A percentile compares a stretch with the other conserved stretches of the same genome.
phyloP scores from a whole-genome alignment of 2,329 filamentous ascomycete species.

The Pseudogymnoascus sp. region DNA sequence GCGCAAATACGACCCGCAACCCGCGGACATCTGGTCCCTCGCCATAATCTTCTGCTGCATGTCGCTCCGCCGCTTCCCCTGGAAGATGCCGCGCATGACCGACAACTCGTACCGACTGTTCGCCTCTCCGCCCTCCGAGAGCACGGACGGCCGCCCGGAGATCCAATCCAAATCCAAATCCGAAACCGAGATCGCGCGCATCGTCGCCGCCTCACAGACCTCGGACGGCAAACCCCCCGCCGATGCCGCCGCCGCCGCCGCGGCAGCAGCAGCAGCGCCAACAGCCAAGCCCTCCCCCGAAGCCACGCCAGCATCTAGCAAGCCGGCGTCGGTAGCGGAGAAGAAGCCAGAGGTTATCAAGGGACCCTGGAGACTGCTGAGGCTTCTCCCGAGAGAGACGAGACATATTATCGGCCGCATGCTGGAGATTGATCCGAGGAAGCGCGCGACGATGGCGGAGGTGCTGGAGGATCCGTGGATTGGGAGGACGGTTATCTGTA shows the following conservation, averaged over 20 bases:
- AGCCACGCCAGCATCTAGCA: not conserved
- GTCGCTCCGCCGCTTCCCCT: slow-evolving; percentile 88
- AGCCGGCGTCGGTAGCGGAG: slow-evolving; percentile 29
- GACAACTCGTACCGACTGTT: slow-evolving; percentile 97
- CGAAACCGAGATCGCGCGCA: not conserved
- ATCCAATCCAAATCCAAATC: slow-evolving; percentile 21
- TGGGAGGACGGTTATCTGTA: slow-evolving; percentile 73
- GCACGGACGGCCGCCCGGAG: slow-evolving; percentile 32
- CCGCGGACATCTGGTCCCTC: slow-evolving; percentile 94
- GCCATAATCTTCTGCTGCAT: slow-evolving; percentile 99
- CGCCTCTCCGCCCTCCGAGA: slow-evolving; percentile 72
- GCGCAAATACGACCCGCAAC: slow-evolving; percentile 85
- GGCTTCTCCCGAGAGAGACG: slow-evolving; percentile 80
- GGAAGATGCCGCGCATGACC: slow-evolving; percentile 86
- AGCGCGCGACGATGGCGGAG: slow-evolving; percentile 76
- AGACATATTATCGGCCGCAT: slow-evolving; percentile 85
- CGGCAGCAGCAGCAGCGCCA: too few species aligned
- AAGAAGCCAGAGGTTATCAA: slow-evolving; percentile 70
- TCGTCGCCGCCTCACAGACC: not conserved
- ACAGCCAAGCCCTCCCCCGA: too few species aligned
- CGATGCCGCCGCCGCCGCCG: not conserved
- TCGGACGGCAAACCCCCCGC: not conserved
- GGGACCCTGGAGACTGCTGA: slow-evolving; percentile 82
- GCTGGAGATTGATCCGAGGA: slow-evolving; percentile 79
- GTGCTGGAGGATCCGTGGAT: slow-evolving; percentile 87